phyloP scores from a whole-genome alignment of 2,329 filamentous ascomycete genomes.

The Metarhizium rileyi region DNA sequence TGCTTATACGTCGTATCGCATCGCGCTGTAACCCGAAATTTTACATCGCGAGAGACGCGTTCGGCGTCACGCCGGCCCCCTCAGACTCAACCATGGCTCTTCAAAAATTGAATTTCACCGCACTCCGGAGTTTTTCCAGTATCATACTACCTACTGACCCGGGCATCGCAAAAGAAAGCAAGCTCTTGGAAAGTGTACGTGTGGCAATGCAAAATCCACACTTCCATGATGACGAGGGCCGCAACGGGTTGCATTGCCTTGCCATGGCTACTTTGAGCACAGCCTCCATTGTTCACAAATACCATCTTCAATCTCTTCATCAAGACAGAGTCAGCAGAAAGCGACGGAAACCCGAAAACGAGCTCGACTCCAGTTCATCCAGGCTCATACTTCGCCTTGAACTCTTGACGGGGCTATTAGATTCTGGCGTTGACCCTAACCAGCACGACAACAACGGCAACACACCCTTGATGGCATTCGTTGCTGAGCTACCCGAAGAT shows the following conservation, averaged over 20 bases:
- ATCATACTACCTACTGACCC: conserved; percentile 4
- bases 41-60: conserved; percentile 38
- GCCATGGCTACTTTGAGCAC: conserved; percentile 40
- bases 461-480: conserved; percentile 48
- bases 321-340: conserved; percentile 6
- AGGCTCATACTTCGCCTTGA: conserved; percentile 18
- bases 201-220: conserved; percentile 10
- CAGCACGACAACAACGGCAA: conserved; percentile 42
- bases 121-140: conserved; percentile 2
- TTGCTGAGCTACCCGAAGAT: conserved; percentile 38
- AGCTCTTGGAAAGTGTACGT: conserved; percentile 14
- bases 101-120: conserved; percentile 4
- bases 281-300: conserved; percentile 26
- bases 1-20: conserved; percentile 23
- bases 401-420: conserved; percentile 22
- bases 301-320: conserved; percentile 13
- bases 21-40: conserved; percentile 21
- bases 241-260: conserved; percentile 50
- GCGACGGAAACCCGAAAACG: conserved; percentile 14
- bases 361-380: conserved; percentile 24
- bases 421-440: conserved; percentile 35
- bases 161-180: conserved; percentile 11
- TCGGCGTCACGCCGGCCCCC: conserved; percentile 24
- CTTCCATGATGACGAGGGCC: conserved; percentile 29
- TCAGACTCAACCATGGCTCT: conserved; percentile 2